Conservation (phyloP, 177 flowering plant genomes). For the Vitis hybrid region DNA sequence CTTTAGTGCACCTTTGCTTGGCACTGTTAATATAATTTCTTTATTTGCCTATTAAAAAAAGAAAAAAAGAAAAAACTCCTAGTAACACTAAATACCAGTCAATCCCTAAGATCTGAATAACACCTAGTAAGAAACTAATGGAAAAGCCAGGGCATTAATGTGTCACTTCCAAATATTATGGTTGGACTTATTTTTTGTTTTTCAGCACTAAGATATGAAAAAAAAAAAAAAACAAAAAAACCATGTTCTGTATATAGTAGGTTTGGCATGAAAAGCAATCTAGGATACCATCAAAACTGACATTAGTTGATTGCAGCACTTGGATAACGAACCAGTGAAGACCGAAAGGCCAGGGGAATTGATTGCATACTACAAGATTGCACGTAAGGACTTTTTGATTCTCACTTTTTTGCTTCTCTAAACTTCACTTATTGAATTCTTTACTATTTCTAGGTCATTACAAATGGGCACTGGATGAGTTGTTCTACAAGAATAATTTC, state of each 20-base stretch:
- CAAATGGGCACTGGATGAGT: conserved; percentile 89
- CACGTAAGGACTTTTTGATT: conserved; percentile 50
- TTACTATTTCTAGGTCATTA: conserved; percentile 60
- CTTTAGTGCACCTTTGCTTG: no score
- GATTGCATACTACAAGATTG: conserved; percentile 96
- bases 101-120: no score
- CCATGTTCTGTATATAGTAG: not conserved
- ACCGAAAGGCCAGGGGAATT: conserved; percentile 92
- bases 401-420: conserved; percentile 1
- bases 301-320: conserved; percentile 56
- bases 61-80: no score
- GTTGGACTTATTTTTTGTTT: no score
- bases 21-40: no score
- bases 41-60: no score
- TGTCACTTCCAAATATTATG: no score
- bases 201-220: no score
- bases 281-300: conserved; percentile 5
- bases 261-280: not conserved
- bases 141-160: no score
- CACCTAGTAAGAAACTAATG: no score
- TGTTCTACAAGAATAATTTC: conserved; percentile 85
- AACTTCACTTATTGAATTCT: conserved; percentile 3
- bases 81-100: no score
- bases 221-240: no score
- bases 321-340: conserved; percentile 68